Conservation (phyloP, 345 rosid genomes). For the Luvunga scandens region DNA sequence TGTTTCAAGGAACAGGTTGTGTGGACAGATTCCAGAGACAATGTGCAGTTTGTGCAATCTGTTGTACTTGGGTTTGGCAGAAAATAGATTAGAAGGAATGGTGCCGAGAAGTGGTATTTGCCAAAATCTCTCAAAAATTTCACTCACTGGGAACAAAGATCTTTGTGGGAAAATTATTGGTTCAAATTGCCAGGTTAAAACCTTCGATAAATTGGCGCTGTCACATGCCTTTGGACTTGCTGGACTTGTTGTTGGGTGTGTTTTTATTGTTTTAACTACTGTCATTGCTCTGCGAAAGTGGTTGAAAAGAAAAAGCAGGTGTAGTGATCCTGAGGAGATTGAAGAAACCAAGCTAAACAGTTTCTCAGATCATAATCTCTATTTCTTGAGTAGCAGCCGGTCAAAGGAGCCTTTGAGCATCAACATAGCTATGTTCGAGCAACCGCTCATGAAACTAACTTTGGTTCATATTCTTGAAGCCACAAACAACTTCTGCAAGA, state of each 20-base stretch:
- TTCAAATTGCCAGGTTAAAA: conserved; percentile 44
- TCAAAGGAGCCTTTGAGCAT: conserved; percentile 91
- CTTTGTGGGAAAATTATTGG: conserved; percentile 58
- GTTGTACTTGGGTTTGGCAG: conserved; percentile 48
- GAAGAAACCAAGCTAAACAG: conserved; percentile 37
- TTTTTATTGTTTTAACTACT: conserved; percentile 29
- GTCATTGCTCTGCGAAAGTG: conserved; percentile 44
- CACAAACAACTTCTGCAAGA: conserved; percentile 75
- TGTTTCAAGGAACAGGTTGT: conserved; percentile 54
- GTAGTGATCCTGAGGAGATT: conserved; percentile 41
- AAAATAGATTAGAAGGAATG: conserved; percentile 61
- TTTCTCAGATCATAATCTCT: conserved; percentile 54
- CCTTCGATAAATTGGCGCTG: conserved; percentile 26
- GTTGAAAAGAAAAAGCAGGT: conserved; percentile 35
- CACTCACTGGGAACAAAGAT: conserved; percentile 58
- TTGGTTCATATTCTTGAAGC: conserved; percentile 73
- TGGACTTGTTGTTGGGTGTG: conserved; percentile 44
- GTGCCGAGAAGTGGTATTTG: conserved; percentile 65
- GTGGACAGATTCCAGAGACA: conserved; percentile 62
- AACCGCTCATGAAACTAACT: conserved; percentile 73
- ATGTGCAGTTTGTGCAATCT: conserved; percentile 53
- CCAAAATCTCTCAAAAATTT: conserved; percentile 40
- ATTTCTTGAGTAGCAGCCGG: conserved; percentile 61
- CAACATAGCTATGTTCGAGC: conserved; percentile 84
- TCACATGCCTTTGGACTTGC: conserved; percentile 53